A percentile compares a stretch with the other conserved stretches of the same genome.
These are phyloP conservation scores for Exophiala lecanii-corni DNA, from an alignment of 2,329 filamentous ascomycete genomes.

Conservation along the genomic window DNA sequence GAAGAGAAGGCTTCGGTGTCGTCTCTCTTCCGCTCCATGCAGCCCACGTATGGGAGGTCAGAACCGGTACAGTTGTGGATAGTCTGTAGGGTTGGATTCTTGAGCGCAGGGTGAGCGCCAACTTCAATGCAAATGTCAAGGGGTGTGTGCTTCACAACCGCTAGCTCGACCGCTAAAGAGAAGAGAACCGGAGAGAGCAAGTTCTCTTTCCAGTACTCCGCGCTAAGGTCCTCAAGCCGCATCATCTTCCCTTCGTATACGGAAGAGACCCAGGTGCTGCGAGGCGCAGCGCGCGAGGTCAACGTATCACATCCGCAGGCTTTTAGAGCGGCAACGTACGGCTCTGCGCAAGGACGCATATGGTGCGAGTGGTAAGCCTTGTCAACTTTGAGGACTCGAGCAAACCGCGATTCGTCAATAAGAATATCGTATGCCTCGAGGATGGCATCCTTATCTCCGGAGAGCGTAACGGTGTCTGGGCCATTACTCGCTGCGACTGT, in stretches of 20 bases:
- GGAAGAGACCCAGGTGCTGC: background rate
- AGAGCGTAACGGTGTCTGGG: slow-evolving; percentile 34
- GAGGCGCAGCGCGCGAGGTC: background rate
- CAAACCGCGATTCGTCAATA: slow-evolving; percentile 25
- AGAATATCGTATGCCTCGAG: slow-evolving; percentile 13
- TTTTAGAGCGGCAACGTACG: slow-evolving; percentile 26
- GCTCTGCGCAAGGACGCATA: slow-evolving; percentile 26
- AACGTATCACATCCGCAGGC: background rate
- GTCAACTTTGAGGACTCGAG: slow-evolving; percentile 27
- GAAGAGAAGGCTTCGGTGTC: background rate
- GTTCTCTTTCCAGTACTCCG: slow-evolving; percentile 29
- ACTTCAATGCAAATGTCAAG: slow-evolving; percentile 13
- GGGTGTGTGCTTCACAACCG: background rate
- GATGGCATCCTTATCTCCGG: slow-evolving; percentile 31
- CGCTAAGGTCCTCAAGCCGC: slow-evolving; percentile 5
- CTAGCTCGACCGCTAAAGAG: slow-evolving; percentile 13
- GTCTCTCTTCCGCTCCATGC: slow-evolving; percentile 20
- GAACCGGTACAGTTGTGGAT: slow-evolving; percentile 21
- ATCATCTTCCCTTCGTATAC: slow-evolving; percentile 3
- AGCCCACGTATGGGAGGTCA: background rate
- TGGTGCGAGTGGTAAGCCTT: slow-evolving; percentile 32
- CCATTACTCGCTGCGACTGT: slow-evolving; percentile 37
- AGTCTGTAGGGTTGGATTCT: slow-evolving; percentile 27
- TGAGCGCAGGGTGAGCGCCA: slow-evolving; percentile 13
- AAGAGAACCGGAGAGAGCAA: slow-evolving; percentile 27